Evolutionary conservation across 768 basidiomycete genomes (phyloP).

Genomic region (Xanthoconium stramineum): DNA sequence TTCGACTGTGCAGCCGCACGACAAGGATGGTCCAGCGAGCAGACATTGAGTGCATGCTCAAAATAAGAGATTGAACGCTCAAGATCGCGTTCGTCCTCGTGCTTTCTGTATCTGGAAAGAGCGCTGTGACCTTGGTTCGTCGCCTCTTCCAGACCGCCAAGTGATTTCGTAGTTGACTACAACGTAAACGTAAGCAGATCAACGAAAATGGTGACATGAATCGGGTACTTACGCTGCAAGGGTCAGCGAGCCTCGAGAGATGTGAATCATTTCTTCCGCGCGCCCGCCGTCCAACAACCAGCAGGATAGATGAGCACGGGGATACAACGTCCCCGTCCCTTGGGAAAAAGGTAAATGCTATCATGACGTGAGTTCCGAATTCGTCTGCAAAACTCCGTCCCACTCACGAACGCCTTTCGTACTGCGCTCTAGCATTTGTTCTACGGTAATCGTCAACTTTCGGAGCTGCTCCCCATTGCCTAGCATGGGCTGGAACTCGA

Average conservation of each 20-base stretch:
- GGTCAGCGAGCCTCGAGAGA: not conserved
- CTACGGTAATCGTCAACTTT: not conserved
- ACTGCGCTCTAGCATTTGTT: not conserved
- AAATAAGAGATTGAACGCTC: not conserved
- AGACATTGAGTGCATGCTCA: not conserved
- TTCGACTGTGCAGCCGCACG: not conserved
- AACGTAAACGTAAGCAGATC: rapidly evolving
- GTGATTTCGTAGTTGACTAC: not conserved
- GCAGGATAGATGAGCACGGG: not conserved
- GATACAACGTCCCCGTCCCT: not conserved
- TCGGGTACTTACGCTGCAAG: not conserved
- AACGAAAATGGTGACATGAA: not conserved
- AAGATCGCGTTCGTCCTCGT: not conserved
- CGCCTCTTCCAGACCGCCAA: not conserved
- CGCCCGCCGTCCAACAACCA: not conserved
- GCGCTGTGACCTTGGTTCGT: not conserved
- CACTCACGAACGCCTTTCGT: not conserved
- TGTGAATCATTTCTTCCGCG: no score
- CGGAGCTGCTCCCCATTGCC: not conserved
- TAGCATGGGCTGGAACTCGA: not conserved
- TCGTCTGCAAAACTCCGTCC: not conserved
- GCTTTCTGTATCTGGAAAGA: not conserved
- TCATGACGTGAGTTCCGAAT: not conserved
- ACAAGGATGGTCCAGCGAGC: not conserved
- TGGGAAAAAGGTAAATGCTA: not conserved